Evolutionary conservation across 2,329 filamentous ascomycete genomes (phyloP).

Genomic region (Neonectria neomacrospora): DNA sequence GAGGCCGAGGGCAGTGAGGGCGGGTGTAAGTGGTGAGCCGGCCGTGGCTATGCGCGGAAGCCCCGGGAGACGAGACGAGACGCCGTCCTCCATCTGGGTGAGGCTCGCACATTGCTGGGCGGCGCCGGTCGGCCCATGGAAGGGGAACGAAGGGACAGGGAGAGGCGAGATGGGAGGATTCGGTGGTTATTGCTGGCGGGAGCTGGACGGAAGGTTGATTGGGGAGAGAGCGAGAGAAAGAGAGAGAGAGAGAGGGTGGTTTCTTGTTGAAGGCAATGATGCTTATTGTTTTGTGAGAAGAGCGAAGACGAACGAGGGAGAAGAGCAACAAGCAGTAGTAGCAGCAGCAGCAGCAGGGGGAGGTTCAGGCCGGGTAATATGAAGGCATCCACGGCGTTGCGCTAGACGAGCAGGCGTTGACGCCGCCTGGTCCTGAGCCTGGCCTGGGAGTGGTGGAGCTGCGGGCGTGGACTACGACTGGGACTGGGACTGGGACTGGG

Average conservation of each 20-base stretch:
- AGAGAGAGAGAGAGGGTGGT: neutral
- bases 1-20: neutral
- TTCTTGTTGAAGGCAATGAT: slow-evolving; percentile 4
- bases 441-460: slow-evolving; percentile 33
- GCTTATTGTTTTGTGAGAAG: slow-evolving; percentile 11
- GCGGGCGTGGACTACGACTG: slow-evolving; percentile 11
- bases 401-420: slow-evolving; percentile 44
- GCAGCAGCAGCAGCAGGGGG: slow-evolving; percentile 13
- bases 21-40: slow-evolving; percentile 3
- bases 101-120: slow-evolving; percentile 41
- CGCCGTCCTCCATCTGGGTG: slow-evolving; percentile 34
- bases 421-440: slow-evolving; percentile 39
- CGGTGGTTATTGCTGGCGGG: no score
- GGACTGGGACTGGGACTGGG: slow-evolving; percentile 7
- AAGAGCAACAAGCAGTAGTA: slow-evolving; percentile 19
- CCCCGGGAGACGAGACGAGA: slow-evolving; percentile 28
- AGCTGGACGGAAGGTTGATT: no score
- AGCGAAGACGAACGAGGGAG: slow-evolving; percentile 21
- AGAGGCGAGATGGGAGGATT: neutral
- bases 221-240: no score
- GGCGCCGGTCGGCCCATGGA: slow-evolving; percentile 38
- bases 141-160: slow-evolving; percentile 3
- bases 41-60: slow-evolving; percentile 19
- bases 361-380: slow-evolving; percentile 42
- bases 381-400: slow-evolving; percentile 46